Conservation (phyloP, 495 filamentous ascomycete genomes). For the Astrothelium macrocarpum region DNA sequence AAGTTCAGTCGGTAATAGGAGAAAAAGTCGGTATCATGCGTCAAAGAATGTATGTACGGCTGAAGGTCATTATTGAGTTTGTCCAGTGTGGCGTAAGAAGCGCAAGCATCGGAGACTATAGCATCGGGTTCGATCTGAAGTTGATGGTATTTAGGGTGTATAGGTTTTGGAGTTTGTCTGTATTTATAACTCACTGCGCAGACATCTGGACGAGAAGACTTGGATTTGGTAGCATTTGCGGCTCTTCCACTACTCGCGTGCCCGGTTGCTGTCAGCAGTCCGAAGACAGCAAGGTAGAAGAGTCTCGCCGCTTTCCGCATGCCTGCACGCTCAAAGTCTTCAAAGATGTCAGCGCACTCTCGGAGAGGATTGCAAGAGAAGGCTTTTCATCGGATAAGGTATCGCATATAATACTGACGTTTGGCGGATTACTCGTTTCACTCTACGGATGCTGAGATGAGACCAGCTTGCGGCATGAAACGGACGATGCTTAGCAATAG, state of each 20-base stretch:
- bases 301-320: constrained; percentile 16
- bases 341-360: background rate
- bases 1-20: constrained; percentile 93
- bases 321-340: background rate
- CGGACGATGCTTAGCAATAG: background rate
- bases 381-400: background rate
- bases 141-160: constrained; percentile 13
- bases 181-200: constrained; percentile 52
- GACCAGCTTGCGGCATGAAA: constrained; percentile 2
- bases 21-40: constrained; percentile 89
- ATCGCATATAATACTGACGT: background rate
- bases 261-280: constrained; percentile 11
- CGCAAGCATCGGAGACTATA: constrained; percentile 78
- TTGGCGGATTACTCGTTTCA: background rate
- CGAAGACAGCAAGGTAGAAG: constrained; percentile 27
- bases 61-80: constrained; percentile 66
- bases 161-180: constrained; percentile 13
- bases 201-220: constrained; percentile 40
- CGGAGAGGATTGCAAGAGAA: background rate
- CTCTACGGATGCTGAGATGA: background rate
- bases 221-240: constrained; percentile 19
- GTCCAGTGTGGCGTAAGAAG: constrained; percentile 84
- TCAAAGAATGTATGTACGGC: constrained; percentile 72
- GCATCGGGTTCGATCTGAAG: constrained; percentile 53
- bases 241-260: constrained; percentile 11